Base-by-base conservation (phyloP, 177 flowering plant species). In the Vitis hybrid region DNA sequence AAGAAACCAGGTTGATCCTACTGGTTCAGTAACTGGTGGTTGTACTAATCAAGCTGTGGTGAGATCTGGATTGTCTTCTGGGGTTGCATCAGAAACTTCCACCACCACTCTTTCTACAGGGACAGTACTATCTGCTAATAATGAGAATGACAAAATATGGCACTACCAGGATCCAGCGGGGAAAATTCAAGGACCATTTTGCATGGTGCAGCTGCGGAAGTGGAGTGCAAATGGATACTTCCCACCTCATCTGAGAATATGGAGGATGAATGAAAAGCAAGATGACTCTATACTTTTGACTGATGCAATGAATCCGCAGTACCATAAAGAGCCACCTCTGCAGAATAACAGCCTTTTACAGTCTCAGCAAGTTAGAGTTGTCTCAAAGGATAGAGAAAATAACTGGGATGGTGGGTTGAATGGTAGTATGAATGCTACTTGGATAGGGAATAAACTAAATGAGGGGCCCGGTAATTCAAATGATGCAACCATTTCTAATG, bases 81-180 rank as follows among this genome's bases (percentile, higher is more conserved):
- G 67, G 53, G 63, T 48, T 63, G 68, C 68, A 20, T 64, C 75
- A 15, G 79, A 73, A 69, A 20, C 73, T 57, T 63, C 45, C 76
- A 45, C 22, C 48, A 16, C 16, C 81, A 62, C 31, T 62, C 50
- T 61, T 31, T 74, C 79, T 16, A 48, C 68, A 4, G 82, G 71
- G n/a, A 70, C 18, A 22, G 68, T 73, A 22, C 73, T 70, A 51
- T 66, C 76, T 26, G 50, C 65, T 22, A 50, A 67, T 52, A 73
- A 67, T 53, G 88, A 85, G 71, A 72, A 69, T 10, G 83, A 87
- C 34, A 83, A 81, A 66, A 51, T 83, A 56, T 89, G 93, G 93
- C 83, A 83, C 66, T 87, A 89, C 70, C 84, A 79, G 68, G 93
- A 89, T 65, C 93, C 93, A 7, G 66, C 64, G 69, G 88, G 90